Evolutionary conservation across 1,284 basidiomycete genomes (phyloP).

Genomic region (Austropuccinia psidii): DNA sequence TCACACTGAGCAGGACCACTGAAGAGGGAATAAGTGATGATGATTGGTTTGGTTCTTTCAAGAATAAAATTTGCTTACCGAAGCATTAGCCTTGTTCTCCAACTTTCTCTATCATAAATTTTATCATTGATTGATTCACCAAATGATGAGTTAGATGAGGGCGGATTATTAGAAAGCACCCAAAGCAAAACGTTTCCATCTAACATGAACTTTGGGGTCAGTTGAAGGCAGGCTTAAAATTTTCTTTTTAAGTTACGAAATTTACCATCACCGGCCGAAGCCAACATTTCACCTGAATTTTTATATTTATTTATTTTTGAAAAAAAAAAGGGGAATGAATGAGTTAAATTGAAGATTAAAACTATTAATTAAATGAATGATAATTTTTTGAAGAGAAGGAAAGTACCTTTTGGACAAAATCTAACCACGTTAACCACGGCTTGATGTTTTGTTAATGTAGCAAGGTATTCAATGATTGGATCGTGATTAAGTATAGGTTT

Average conservation of each 20-base stretch:
- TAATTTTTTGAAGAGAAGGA: background rate
- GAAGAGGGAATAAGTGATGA: background rate
- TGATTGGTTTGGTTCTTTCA: background rate
- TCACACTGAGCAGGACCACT: constrained; percentile 52
- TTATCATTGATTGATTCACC: constrained; percentile 22
- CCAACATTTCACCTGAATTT: constrained; percentile 50
- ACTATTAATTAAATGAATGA: background rate
- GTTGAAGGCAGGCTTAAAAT: background rate
- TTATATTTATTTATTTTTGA: too few species aligned
- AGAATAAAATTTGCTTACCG: constrained; percentile 1
- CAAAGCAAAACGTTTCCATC: constrained; percentile 59
- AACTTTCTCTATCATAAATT: constrained; percentile 31
- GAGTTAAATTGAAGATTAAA: background rate
- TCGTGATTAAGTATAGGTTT: background rate
- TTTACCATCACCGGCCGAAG: constrained; percentile 88
- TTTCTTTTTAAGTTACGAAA: background rate
- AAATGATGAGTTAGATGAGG: constrained; percentile 12
- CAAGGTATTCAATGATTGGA: constrained; percentile 71
- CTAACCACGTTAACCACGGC: constrained; percentile 93
- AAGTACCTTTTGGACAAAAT: constrained; percentile 83
- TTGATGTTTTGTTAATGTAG: constrained; percentile 85
- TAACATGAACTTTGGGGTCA: constrained; percentile 46
- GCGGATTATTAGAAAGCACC: constrained; percentile 25
- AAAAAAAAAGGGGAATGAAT: too few species aligned
- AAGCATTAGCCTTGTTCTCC: constrained; percentile 36